Conservation (phyloP, 2,329 filamentous ascomycete species). For the Trichoderma sp. region DNA sequence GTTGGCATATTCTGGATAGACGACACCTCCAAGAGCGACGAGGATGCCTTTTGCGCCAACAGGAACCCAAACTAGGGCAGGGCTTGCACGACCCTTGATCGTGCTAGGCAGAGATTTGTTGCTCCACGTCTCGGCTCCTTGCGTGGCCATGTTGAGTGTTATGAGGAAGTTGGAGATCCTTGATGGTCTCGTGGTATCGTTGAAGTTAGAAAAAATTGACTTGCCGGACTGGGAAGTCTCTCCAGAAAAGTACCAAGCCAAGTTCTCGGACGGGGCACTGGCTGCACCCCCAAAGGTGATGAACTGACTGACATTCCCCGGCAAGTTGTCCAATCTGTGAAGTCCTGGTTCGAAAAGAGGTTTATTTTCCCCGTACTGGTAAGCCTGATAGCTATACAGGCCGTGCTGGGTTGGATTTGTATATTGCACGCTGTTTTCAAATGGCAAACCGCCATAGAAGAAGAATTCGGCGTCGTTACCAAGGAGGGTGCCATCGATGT, state of each 20-base stretch:
- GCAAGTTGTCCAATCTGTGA: slow-evolving; percentile 36
- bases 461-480: slow-evolving; percentile 62
- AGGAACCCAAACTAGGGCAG: slow-evolving; percentile 71
- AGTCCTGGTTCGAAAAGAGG: slow-evolving; percentile 45
- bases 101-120: slow-evolving; percentile 52
- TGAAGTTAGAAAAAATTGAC: slow-evolving; percentile 42
- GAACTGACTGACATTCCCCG: slow-evolving; percentile 53
- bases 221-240: slow-evolving; percentile 51
- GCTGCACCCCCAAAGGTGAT: slow-evolving; percentile 62
- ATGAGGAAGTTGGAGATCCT: slow-evolving; percentile 56
- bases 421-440: slow-evolving; percentile 35
- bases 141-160: slow-evolving; percentile 55
- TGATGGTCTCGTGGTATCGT: slow-evolving; percentile 38
- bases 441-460: slow-evolving; percentile 58
- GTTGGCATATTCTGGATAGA: slow-evolving; percentile 50
- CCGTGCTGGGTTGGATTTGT: slow-evolving; percentile 40
- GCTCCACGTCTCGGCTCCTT: slow-evolving; percentile 50
- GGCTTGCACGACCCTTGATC: slow-evolving; percentile 56
- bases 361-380: slow-evolving; percentile 48
- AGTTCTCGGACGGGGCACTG: slow-evolving; percentile 65
- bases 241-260: slow-evolving; percentile 69
- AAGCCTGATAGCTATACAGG: slow-evolving; percentile 50
- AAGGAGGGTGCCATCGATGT: slow-evolving; percentile 61
- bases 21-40: slow-evolving; percentile 73
- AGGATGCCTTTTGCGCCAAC: slow-evolving; percentile 73